Base-by-base conservation (phyloP, 768 basidiomycete genomes). In the Wakefieldia striispora region DNA sequence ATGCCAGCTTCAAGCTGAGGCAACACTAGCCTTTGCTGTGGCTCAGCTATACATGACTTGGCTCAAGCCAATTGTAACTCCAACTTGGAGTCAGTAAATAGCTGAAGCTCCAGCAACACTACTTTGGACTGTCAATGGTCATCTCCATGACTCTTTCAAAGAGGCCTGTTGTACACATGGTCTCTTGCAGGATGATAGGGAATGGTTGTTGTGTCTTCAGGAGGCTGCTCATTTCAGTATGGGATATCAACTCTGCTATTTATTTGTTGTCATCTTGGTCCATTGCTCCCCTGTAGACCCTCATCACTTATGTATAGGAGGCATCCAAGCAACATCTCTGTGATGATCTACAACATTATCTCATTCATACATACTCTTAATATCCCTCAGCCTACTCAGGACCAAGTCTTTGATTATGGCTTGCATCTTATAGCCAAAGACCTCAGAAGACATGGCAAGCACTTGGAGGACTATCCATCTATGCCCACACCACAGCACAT, bases 151-250 rank as follows among this genome's bases (percentile, higher is more conserved):
- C 0, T 70, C 70, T 0, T 79, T 72, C 45, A 56, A 62, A 26
- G 71, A 67, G 3, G 75, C 77, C 7, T 80, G 78, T 44, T 7
- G 12, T 21, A 21, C 43, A 26, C 12, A 6, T 16, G 23, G 39
- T 24, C 67, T 81, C 0, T 61, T 81, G 4, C 67, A 76, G 19
- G 71, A 78, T 69, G 72, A 81, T 57, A 56, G 56, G 16, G 77
- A 81, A 55, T 80, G 75, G 73, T 16, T 58, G 0, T 51, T 52
- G 7, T 79, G 77, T 55, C 49, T 81, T 0, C 7, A 58, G n/a
- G 76, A 81, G 13, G 76, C 73, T 34, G 49, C 60, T 14, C 26
- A 45, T 0, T 75, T 79, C 57, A 61, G 68, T 23, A 73, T 67
- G 19, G 76, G 76, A 0, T 11, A 7, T 9, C 60, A 60, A 6